Evolutionary conservation across 345 rosid genomes (phyloP).

Genomic region (Salix viminalis): DNA sequence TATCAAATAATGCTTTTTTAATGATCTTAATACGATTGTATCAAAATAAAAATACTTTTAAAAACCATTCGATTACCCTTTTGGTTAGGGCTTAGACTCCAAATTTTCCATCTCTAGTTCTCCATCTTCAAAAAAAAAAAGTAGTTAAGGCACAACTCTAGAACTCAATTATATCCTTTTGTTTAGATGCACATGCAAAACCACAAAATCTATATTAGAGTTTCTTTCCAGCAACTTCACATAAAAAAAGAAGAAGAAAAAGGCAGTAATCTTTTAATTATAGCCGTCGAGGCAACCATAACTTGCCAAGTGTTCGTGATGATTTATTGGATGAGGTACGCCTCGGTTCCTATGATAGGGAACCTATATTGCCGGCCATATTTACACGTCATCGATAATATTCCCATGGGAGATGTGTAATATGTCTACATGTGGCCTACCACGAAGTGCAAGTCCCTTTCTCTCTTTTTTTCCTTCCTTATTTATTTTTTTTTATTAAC

Average conservation of each 20-base stretch:
- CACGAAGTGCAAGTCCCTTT: not conserved
- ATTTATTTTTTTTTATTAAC: too few relatives aligned
- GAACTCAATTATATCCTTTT: too few relatives aligned
- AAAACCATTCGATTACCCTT: not conserved
- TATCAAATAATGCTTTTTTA: too few relatives aligned
- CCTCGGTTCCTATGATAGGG: constrained; percentile 8
- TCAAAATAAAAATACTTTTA: too few relatives aligned
- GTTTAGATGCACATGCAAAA: not conserved
- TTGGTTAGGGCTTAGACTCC: not conserved
- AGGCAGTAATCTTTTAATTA: not conserved
- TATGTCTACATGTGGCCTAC: not conserved
- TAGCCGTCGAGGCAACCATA: constrained; percentile 9
- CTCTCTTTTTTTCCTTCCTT: not conserved
- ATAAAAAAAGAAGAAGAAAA: not conserved
- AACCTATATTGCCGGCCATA: constrained; percentile 13
- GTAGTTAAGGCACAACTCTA: not conserved
- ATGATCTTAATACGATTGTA: too few relatives aligned
- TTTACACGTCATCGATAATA: not conserved
- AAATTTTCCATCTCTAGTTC: not conserved
- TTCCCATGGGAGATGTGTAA: not conserved
- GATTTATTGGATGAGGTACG: not conserved
- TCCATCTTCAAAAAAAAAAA: not conserved
- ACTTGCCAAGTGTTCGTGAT: constrained; percentile 5
- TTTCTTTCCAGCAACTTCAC: constrained; percentile 8
- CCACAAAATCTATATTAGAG: not conserved